A percentile compares a stretch with the other conserved stretches of the same genome.
phyloP scores from a whole-genome alignment of 345 rosid genomes.

The Lumnitzera racemosa region DNA sequence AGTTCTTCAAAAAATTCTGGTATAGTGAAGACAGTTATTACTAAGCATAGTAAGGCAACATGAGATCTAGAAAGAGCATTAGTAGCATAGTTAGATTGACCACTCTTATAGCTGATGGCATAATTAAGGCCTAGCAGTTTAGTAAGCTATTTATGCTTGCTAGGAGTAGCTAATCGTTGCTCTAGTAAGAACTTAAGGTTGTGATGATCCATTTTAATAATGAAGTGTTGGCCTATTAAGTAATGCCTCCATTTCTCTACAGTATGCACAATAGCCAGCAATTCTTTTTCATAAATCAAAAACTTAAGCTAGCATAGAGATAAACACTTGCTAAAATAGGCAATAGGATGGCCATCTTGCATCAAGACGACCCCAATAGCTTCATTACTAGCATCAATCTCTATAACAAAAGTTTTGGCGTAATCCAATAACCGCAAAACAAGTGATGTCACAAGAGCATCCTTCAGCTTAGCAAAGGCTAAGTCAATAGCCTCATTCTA shows the following conservation, averaged over 20 bases:
- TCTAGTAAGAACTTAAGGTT: background rate
- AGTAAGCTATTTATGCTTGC: slow-evolving; percentile 4
- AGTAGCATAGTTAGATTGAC: background rate
- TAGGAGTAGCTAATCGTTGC: background rate
- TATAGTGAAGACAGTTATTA: no score
- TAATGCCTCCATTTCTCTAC: slow-evolving; percentile 7
- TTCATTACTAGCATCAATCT: no score
- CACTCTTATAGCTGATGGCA: slow-evolving; percentile 1
- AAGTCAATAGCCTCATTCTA: no score
- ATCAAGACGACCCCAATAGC: background rate
- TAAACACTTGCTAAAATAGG: background rate
- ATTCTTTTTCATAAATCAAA: slow-evolving; percentile 4
- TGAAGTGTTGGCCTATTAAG: background rate
- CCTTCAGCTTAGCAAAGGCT: no score
- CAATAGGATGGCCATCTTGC: slow-evolving; percentile 1
- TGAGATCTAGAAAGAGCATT: background rate
- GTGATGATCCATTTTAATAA: slow-evolving; percentile 6
- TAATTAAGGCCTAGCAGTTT: background rate
- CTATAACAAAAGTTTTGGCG: no score
- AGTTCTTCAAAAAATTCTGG: no score
- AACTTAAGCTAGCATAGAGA: background rate
- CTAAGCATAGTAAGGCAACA: background rate
- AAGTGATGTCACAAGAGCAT: no score
- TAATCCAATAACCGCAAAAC: no score
- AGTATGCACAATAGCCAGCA: slow-evolving; percentile 2